A percentile compares a stretch with the other conserved stretches of the same genome.
Conservation (phyloP, 2,329 filamentous ascomycete species). For the Nemania serpens region DNA sequence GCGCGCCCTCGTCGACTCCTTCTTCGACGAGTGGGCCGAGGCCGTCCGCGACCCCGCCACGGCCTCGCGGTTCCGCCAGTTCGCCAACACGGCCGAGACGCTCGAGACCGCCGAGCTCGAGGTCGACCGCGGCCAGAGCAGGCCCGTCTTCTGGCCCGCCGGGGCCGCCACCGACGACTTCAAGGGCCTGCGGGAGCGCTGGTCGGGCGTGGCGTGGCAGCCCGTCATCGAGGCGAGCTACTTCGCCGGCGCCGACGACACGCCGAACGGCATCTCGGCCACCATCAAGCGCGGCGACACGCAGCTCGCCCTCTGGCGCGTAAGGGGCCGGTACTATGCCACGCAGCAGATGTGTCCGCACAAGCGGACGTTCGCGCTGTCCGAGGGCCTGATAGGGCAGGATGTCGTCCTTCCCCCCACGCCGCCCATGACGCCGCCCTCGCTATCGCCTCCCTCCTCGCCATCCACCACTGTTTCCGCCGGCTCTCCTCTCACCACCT, state of each 20-base stretch:
- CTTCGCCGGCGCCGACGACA: conserved; percentile 67
- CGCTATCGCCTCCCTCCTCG: conserved; percentile 21
- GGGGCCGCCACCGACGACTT: conserved; percentile 72
- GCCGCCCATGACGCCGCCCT: conserved; percentile 46
- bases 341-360: conserved; percentile 96
- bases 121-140: conserved; percentile 70
- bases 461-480: conserved; percentile 30
- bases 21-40: conserved; percentile 92
- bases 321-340: conserved; percentile 79
- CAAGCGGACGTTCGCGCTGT: conserved; percentile 87
- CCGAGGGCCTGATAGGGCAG: conserved; percentile 81
- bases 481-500: conserved; percentile 41
- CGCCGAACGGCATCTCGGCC: conserved; percentile 73
- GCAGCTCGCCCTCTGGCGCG: conserved; percentile 84
- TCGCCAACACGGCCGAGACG: conserved; percentile 79
- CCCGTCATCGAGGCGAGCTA: conserved; percentile 73
- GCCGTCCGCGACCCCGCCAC: conserved; percentile 72
- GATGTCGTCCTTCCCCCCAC: conserved; percentile 43
- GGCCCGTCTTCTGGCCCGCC: conserved; percentile 79
- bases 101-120: conserved; percentile 72
- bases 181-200: conserved; percentile 64
- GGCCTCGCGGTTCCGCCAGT: conserved; percentile 75
- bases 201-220: conserved; percentile 74
- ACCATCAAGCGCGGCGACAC: conserved; percentile 86
- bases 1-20: conserved; percentile 80